Base-by-base conservation (phyloP, 1,139 yeast genomes). In the Candida mesenterica region DNA sequence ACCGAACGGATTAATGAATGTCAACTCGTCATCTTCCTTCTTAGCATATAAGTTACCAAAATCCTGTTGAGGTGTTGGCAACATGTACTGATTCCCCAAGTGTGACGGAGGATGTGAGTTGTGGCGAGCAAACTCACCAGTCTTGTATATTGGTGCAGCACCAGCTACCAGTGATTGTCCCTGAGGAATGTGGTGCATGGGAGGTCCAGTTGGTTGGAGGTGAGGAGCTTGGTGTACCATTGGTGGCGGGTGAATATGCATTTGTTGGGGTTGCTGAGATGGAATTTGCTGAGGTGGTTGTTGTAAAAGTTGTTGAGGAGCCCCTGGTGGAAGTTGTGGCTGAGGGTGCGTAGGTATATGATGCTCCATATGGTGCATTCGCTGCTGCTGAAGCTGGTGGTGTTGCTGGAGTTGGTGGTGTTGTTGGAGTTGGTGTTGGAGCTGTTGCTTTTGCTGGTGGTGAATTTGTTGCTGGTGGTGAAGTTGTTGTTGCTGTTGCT, bases 31-130 rank as follows among this genome's bases (percentile, higher is more conserved):
- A 3, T 38, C 41, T 13, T 38, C 41, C 26, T 38, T 38, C 32
- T 34, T 34, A 10, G 24, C 30, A 17, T 26, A 26, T 19, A 19
- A 9, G 6, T 9, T 9, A 6, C 22, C 22, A 19, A 19, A 6
- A 26, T 26, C 29, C 18, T 13, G 29, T 10, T 19, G 22, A 19
- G 42, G 28, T 15, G 28, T 31, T 9, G 48, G 46, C 5, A 44
- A 38, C 31, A 39, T 24, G 24, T 40, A 17, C 12, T 32, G 28
- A n/a, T 19, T 19, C 8, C 22, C 22, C 22, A 19, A 19, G 22
- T 19, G 22, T 9, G 47, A 24, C n/a, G 41, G 41, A 12, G 50
- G 50, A 23, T 43, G 48, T 13, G 48, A 46, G 29, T 46, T 43
- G 23, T 46, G 48, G 14, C 46, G 38, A 8, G 30, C 9, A 9